phyloP scores from a whole-genome alignment of 108 stramenopile genomes.

The Fragilaria crotonensis region DNA sequence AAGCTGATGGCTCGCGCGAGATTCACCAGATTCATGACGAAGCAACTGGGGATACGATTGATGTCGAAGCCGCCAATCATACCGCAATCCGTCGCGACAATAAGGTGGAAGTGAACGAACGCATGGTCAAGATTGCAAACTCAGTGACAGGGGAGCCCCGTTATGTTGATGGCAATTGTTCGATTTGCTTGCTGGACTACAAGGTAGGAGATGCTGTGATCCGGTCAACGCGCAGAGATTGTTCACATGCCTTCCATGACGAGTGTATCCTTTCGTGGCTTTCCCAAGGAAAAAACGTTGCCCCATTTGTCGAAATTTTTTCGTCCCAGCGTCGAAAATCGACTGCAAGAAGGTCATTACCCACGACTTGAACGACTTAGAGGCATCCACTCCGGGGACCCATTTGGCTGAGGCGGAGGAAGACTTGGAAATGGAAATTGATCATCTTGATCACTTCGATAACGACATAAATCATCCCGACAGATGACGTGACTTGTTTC shows the following conservation, averaged over 20 bases:
- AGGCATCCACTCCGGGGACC: no score
- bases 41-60: background rate
- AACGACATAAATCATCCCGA: background rate
- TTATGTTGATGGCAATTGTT: constrained; percentile 27
- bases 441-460: background rate
- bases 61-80: background rate
- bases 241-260: constrained; percentile 60
- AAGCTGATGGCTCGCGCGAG: background rate
- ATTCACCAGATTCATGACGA: background rate
- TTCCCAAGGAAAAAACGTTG: constrained; percentile 54
- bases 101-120: background rate
- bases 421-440: background rate
- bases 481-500: no score
- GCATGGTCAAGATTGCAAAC: background rate
- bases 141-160: background rate
- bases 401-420: no score
- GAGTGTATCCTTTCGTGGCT: constrained; percentile 65
- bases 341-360: constrained; percentile 17
- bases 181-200: constrained; percentile 54
- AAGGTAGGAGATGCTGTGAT: constrained; percentile 44
- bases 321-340: constrained; percentile 38
- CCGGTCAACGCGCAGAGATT: constrained; percentile 29
- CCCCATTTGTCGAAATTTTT: constrained; percentile 56
- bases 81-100: background rate
- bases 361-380: no score